phyloP scores from a whole-genome alignment of 148 eudicot species.

The Fallopia convolvulus region DNA sequence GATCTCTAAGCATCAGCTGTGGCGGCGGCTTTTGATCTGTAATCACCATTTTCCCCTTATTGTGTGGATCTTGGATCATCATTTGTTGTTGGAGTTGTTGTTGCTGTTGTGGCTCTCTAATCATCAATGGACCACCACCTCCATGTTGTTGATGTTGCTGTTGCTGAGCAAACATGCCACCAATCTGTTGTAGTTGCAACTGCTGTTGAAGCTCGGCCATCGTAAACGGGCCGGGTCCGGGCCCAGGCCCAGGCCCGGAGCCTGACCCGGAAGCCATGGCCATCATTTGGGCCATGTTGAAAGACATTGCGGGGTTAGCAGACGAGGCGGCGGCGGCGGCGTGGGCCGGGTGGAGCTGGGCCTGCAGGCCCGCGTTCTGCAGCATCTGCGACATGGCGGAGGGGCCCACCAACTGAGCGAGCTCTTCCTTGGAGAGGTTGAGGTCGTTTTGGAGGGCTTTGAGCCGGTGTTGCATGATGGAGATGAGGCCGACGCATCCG shows the following conservation, averaged over 20 bases:
- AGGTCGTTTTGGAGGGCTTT: conserved; percentile 47
- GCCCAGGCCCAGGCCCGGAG: background rate
- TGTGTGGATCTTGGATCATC: background rate
- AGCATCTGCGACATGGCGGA: conserved; percentile 45
- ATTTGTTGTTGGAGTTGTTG: background rate
- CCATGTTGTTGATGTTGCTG: background rate
- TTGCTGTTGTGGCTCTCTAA: conserved; percentile 29
- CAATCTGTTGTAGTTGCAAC: background rate
- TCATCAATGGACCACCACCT: conserved; percentile 22
- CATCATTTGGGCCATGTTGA: conserved; percentile 34
- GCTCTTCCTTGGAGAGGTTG: conserved; percentile 44
- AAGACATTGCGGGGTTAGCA: conserved; percentile 12
- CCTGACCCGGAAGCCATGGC: conserved; percentile 10
- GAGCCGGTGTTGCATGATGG: conserved; percentile 56
- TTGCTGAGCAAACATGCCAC: background rate
- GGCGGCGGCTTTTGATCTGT: background rate
- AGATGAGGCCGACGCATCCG: conserved; percentile 75
- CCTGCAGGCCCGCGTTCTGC: conserved; percentile 20
- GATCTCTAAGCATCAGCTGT: conserved; percentile 14
- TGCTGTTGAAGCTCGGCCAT: background rate
- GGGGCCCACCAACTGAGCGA: conserved; percentile 52
- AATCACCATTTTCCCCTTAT: no score
- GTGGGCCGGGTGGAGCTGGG: conserved; percentile 13
- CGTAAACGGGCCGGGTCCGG: background rate
- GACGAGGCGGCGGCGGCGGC: conserved; percentile 13